phyloP scores from a whole-genome alignment of 176 grass and related monocot species.

The Otatea glauca region DNA sequence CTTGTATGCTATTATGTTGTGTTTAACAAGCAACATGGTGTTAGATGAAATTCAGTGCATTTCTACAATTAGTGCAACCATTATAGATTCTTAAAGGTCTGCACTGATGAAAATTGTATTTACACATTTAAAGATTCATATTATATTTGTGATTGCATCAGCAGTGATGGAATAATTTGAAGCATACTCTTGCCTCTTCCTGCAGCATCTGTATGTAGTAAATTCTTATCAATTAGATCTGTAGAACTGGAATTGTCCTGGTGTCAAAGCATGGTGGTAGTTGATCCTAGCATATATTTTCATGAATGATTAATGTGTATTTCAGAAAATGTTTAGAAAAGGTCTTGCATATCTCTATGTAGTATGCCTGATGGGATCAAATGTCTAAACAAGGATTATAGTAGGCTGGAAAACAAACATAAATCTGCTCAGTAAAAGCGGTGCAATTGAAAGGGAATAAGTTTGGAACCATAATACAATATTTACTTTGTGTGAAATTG shows the following conservation, averaged over 20 bases:
- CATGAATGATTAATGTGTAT: background rate
- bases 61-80: background rate
- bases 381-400: background rate
- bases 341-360: background rate
- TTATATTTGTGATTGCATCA: background rate
- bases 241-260: conserved; percentile 2
- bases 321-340: background rate
- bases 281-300: background rate
- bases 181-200: background rate
- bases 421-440: background rate
- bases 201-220: background rate
- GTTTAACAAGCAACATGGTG: background rate
- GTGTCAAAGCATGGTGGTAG: background rate
- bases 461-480: background rate
- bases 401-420: background rate
- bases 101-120: background rate
- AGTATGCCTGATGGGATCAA: background rate
- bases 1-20: background rate
- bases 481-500: conserved; percentile 17
- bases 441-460: background rate
- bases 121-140: background rate
- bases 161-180: background rate
- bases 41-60: background rate
- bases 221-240: background rate
- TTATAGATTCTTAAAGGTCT: background rate